These are phyloP conservation scores for Chrysosporium queenslandicum DNA, from an alignment of 2,329 filamentous ascomycete species.

Conservation along the genomic window DNA sequence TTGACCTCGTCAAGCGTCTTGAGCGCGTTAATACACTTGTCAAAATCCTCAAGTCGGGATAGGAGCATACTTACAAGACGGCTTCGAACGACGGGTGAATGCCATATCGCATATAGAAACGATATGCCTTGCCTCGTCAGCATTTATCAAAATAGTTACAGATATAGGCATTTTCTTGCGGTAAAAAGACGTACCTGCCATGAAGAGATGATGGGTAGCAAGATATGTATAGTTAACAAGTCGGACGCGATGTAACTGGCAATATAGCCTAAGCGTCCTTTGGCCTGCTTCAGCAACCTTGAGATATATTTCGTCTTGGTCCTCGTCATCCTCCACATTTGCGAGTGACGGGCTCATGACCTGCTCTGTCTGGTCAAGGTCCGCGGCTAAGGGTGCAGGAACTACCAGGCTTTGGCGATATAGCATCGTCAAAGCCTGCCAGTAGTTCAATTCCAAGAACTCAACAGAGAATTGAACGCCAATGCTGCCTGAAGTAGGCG, in stretches of 20 bases:
- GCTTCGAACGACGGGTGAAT: constrained; percentile 78
- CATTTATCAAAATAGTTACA: constrained; percentile 14
- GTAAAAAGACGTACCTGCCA: constrained; percentile 57
- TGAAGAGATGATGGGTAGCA: constrained; percentile 92
- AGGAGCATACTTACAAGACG: constrained; percentile 56
- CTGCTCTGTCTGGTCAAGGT: constrained; percentile 53
- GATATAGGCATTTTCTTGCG: background rate
- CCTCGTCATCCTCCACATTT: constrained; percentile 43
- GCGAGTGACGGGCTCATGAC: constrained; percentile 47
- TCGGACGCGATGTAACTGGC: constrained; percentile 75
- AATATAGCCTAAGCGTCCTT: constrained; percentile 80
- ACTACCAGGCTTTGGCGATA: constrained; percentile 85
- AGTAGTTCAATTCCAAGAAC: constrained; percentile 91
- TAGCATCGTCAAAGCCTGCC: constrained; percentile 92
- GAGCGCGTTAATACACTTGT: constrained; percentile 13
- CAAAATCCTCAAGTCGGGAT: background rate
- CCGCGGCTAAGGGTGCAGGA: constrained; percentile 71
- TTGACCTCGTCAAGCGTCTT: constrained; percentile 90
- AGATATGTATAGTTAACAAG: constrained; percentile 94
- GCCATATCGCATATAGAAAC: constrained; percentile 95
- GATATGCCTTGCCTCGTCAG: constrained; percentile 53
- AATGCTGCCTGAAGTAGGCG: constrained; percentile 66
- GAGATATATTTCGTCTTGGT: constrained; percentile 83
- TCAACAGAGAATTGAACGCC: constrained; percentile 83
- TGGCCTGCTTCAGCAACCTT: constrained; percentile 94